A percentile compares a stretch with the other conserved stretches of the same genome.
Conservation (phyloP, 345 rosid species). For the Eutrema heterophyllum region DNA sequence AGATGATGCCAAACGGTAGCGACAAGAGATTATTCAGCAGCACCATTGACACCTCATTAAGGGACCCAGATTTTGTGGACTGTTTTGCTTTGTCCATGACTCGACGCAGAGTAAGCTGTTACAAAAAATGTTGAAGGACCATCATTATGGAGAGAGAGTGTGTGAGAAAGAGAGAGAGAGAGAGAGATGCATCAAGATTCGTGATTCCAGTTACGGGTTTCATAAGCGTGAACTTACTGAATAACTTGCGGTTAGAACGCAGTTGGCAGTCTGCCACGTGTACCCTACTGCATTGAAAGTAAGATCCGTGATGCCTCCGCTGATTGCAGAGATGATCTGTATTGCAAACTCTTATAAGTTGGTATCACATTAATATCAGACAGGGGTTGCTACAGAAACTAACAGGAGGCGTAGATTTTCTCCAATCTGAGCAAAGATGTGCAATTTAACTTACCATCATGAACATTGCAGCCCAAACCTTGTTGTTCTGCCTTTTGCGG, state of each 20-base stretch:
- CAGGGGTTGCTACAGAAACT: background rate
- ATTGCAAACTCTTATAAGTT: constrained; percentile 10
- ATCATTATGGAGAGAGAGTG: background rate
- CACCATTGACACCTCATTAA: constrained; percentile 91
- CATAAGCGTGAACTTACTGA: constrained; percentile 42
- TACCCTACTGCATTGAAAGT: constrained; percentile 74
- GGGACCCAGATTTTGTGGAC: constrained; percentile 60
- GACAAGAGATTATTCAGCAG: constrained; percentile 81
- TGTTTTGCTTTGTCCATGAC: constrained; percentile 95
- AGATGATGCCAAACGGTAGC: constrained; percentile 63
- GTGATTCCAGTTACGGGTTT: constrained; percentile 13
- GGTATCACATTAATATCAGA: background rate
- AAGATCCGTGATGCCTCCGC: constrained; percentile 82
- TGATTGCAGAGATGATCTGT: constrained; percentile 85
- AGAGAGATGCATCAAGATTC: background rate
- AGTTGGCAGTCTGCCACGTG: constrained; percentile 73
- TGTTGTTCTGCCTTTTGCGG: constrained; percentile 75
- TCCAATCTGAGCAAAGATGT: background rate
- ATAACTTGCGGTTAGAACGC: constrained; percentile 84
- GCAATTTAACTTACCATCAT: constrained; percentile 56
- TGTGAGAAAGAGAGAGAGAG: background rate
- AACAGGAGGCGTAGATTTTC: background rate
- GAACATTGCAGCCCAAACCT: constrained; percentile 93
- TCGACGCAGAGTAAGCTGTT: constrained; percentile 68
- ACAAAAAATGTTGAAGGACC: background rate